Evolutionary conservation across 2,329 filamentous ascomycete genomes (phyloP), one percentile per base, ranked within the genome.

Genomic region (Microcera coccophila): DNA sequence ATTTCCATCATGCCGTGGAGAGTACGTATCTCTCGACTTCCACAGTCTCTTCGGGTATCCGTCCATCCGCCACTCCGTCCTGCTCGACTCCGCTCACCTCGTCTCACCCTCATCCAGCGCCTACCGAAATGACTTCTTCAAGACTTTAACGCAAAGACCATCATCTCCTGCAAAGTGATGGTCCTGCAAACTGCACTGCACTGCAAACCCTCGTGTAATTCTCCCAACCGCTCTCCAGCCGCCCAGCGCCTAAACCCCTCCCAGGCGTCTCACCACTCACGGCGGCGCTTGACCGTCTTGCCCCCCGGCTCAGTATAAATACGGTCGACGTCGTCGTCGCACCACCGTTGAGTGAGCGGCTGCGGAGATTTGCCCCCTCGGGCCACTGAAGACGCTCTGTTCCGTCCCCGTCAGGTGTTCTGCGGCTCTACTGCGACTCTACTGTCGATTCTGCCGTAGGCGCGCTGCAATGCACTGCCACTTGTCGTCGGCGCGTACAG

Each of bases 311-410:
- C 12, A 7, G 22, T 26, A 26, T 26, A 26, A 26, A 26, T 26
- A 26, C 7, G 22, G 12, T 26, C 22, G 12, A 26, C 22, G 22
- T 26, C 22, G 22, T 26, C 22, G 22, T 26, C 22, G 22, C 22
- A 26, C 22, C 22, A 26, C 22, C 12, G 22, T 12, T 12, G 7
- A 26, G 12, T 12, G 22, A 31, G 45, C 45, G 42, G 45, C 42
- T 48, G 35, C 45, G 45, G 36, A 45, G 31, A 41, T 45, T 37
- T 44, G 29, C n/a, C 24, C 24, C 15, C 22, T 26, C 15, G 11
- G 29, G 5, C 29, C 29, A 32, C 29, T 14, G n/a, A n/a, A n/a
- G n/a, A n/a, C n/a, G n/a, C n/a, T n/a, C n/a, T n/a, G n/a, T n/a
- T n/a, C n/a, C n/a, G n/a, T n/a, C n/a, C n/a, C n/a, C n/a, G n/a